Conservation (phyloP, 2,329 filamentous ascomycete species). For the Ophiocordyceps robertsii region DNA sequence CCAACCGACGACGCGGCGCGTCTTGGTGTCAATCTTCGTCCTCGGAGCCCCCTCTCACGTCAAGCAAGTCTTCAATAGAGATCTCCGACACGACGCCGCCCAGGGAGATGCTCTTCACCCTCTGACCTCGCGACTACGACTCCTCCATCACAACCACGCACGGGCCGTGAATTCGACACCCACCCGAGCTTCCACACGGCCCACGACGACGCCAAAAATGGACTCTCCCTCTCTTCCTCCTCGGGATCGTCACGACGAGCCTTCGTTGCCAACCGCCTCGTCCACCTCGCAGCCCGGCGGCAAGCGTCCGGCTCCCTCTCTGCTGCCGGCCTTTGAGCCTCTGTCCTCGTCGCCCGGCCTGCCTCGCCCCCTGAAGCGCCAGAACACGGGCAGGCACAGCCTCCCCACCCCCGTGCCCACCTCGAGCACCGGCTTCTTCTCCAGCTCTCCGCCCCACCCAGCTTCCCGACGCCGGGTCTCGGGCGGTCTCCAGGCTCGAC, state of each 20-base stretch:
- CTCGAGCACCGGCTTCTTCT: constrained; percentile 82
- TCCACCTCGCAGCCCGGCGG: constrained; percentile 23
- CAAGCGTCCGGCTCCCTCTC: constrained; percentile 51
- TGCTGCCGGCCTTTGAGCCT: constrained; percentile 69
- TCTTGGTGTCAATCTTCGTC: no score
- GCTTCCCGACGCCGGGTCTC: constrained; percentile 27
- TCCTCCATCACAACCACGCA: not conserved
- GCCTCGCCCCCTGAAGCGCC: constrained; percentile 56
- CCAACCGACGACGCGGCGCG: no score
- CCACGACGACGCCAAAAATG: not conserved
- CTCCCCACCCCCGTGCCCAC: constrained; percentile 93
- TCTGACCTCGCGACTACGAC: not conserved
- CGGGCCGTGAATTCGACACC: not conserved
- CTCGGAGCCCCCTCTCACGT: no score
- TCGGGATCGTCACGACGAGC: constrained; percentile 7
- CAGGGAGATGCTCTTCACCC: not conserved
- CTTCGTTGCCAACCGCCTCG: constrained; percentile 17
- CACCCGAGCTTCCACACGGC: not conserved
- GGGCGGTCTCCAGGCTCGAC: constrained; percentile 20
- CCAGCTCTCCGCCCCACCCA: constrained; percentile 62
- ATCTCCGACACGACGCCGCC: no score
- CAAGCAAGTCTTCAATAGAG: no score
- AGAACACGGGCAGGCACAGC: constrained; percentile 40
- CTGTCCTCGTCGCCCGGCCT: constrained; percentile 65
- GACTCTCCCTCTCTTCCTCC: constrained; percentile 1